Percentiles rank a stretch among this genome's conserved stretches.
Evolutionary conservation across 768 basidiomycete genomes (phyloP).

Genomic region (Phlebiopsis flavidoalba): DNA sequence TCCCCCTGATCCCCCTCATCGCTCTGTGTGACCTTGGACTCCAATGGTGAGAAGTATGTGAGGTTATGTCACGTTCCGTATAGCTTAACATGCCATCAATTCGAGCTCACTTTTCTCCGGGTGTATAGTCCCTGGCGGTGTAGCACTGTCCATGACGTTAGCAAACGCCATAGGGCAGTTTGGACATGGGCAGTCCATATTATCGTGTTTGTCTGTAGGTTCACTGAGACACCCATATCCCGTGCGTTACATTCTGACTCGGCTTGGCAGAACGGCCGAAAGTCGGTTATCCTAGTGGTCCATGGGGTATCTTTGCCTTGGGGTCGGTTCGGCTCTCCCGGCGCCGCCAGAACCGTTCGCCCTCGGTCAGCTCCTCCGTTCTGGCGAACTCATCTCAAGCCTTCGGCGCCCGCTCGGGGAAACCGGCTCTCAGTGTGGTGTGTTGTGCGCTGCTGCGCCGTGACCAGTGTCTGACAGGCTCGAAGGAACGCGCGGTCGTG

Average conservation of each 20-base stretch:
- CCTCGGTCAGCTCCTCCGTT: conserved; percentile 51
- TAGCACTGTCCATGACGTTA: conserved; percentile 1
- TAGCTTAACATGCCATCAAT: background rate
- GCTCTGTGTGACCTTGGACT: conserved; percentile 57
- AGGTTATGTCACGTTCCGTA: conserved; percentile 35
- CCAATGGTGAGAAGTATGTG: conserved; percentile 53
- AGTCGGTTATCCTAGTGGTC: conserved; percentile 52
- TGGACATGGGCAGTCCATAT: conserved; percentile 4
- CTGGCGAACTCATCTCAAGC: conserved; percentile 65
- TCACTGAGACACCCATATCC: conserved; percentile 38
- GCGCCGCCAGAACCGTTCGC: conserved; percentile 37
- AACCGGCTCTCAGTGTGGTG: conserved; percentile 52
- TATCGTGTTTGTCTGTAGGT: conserved; percentile 1
- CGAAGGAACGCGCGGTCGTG: conserved; percentile 55
- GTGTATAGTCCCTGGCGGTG: conserved; percentile 1
- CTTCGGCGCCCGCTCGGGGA: conserved; percentile 56
- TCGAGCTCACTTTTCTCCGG: background rate
- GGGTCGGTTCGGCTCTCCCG: conserved; percentile 62
- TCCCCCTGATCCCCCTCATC: conserved; percentile 72
- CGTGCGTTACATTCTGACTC: conserved; percentile 32
- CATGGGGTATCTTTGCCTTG: conserved; percentile 52
- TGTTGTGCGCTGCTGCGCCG: conserved; percentile 55
- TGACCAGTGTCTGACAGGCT: conserved; percentile 65
- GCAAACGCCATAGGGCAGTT: conserved; percentile 3
- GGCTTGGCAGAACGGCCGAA: conserved; percentile 52